phyloP scores from a whole-genome alignment of 768 basidiomycete genomes.

The Tulasnella sp. region DNA sequence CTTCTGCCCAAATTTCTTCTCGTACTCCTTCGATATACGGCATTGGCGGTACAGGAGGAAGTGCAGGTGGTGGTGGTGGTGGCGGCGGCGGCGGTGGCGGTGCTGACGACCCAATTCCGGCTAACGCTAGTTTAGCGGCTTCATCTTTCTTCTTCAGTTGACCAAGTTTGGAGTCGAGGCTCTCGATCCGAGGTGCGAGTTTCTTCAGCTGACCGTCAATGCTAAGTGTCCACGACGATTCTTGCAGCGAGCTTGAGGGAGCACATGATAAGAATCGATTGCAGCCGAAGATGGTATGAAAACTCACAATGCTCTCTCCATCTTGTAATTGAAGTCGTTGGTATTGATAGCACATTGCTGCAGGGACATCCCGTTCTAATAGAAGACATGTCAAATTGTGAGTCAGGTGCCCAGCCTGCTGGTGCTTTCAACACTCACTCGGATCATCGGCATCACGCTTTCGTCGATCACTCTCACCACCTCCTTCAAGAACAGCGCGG shows the following conservation, averaged over 20 bases:
- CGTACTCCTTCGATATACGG: too few species aligned
- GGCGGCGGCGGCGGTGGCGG: neutral
- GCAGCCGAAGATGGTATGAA: neutral
- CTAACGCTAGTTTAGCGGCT: neutral
- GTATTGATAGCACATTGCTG: constrained; percentile 7
- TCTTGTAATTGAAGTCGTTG: neutral
- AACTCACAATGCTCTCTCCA: constrained; percentile 5
- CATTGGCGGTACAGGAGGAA: too few species aligned
- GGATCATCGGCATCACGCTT: neutral
- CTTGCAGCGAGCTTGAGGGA: neutral
- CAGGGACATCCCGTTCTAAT: constrained; percentile 5
- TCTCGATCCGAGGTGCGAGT: neutral
- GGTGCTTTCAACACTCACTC: neutral
- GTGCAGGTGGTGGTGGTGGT: neutral
- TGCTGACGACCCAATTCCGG: neutral
- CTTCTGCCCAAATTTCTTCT: too few species aligned
- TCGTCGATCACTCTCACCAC: constrained; percentile 1
- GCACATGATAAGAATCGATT: neutral
- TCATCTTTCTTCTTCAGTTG: neutral
- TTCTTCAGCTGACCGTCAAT: neutral
- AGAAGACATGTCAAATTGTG: neutral
- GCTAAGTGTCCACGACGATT: neutral
- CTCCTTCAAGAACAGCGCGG: neutral
- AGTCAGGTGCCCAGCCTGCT: neutral
- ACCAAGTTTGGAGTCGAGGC: neutral